Base-by-base conservation (phyloP, 139 green algal genomes). In the Tetraselmis striata region DNA sequence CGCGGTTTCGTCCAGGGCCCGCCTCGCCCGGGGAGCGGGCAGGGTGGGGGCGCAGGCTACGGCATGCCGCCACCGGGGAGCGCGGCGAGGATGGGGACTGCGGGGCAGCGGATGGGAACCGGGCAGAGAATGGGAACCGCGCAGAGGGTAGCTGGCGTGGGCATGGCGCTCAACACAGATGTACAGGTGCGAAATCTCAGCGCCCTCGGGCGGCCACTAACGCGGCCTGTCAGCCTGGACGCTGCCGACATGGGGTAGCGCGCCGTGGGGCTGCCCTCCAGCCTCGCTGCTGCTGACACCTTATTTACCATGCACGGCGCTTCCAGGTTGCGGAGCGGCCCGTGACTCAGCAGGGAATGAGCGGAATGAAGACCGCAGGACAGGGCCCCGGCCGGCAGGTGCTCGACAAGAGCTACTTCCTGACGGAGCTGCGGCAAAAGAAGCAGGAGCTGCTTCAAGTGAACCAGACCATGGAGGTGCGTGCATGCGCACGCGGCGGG, bases 361-460 rank as follows among this genome's bases (percentile, higher is more conserved):
- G 59, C 23, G 88, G 88, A 0, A 74, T 86, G 27, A 88, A 87
- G 78, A 84, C 86, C 22, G 74, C 32, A 1, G 79, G 58, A 24
- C 32, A 59, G 18, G 80, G 77, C 1, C 67, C 59, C 1, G 90
- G 90, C 0, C 79, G 92, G 1, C 88, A 92, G 82, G 87, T 95
- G 5, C 82, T 90, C 22, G 92, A 95, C 83, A 92, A 91, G 79
- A 92, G 84, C 28, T 95, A 87, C 83, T 94, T 92, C 74, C 76
- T 95, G 29, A 89, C 82, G 29, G 84, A 92, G 82, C 86, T 95
- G 31, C 84, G 90, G 0, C 86, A 93, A 59, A 94, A 94, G 81
- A 83, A 88, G 1, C 86, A 90, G 85, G 91, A 94, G 78, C 91
- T 95, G 29, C 82, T 88, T 0, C 86, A 88, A 2, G 85, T 91